These are phyloP conservation scores for Zasmidium angulare DNA, from an alignment of 2,329 filamentous ascomycete species.

Conservation along the genomic window DNA sequence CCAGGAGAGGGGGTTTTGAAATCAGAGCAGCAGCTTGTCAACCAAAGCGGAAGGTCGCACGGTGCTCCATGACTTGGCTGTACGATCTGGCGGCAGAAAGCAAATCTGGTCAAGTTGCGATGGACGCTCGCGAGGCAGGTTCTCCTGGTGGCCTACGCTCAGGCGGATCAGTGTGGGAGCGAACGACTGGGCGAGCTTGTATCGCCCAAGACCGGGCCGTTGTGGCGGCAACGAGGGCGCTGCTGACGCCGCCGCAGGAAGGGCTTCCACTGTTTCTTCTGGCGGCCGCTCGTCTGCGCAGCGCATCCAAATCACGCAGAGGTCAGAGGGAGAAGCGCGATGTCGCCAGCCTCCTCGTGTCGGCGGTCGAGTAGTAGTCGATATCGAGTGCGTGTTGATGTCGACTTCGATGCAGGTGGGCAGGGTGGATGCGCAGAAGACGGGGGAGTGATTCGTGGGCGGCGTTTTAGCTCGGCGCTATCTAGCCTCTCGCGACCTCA, in stretches of 20 bases:
- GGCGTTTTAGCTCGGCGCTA: not conserved
- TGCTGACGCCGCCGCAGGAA: not conserved
- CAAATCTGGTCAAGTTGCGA: conserved; percentile 9
- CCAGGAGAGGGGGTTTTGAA: not conserved
- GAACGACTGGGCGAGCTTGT: conserved; percentile 3
- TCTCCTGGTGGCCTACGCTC: conserved; percentile 5
- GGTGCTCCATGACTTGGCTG: not conserved
- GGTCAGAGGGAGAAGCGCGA: not conserved
- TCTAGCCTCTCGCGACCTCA: not conserved
- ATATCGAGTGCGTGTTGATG: no score
- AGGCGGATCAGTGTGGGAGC: not conserved
- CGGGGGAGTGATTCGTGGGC: not conserved
- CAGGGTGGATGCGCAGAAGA: not conserved
- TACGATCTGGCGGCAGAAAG: conserved; percentile 7
- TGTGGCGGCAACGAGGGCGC: conserved; percentile 9
- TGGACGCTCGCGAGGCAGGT: not conserved
- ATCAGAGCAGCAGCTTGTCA: not conserved
- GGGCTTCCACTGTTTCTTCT: not conserved
- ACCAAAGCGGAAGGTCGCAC: not conserved
- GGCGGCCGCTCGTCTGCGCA: not conserved
- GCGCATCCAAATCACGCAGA: not conserved
- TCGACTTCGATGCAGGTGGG: not conserved
- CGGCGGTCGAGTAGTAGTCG: no score
- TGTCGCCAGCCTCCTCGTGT: not conserved
- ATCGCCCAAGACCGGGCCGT: conserved; percentile 1